These are phyloP conservation scores for Collybia nuda DNA, from an alignment of 768 basidiomycete genomes.

Conservation along the genomic window DNA sequence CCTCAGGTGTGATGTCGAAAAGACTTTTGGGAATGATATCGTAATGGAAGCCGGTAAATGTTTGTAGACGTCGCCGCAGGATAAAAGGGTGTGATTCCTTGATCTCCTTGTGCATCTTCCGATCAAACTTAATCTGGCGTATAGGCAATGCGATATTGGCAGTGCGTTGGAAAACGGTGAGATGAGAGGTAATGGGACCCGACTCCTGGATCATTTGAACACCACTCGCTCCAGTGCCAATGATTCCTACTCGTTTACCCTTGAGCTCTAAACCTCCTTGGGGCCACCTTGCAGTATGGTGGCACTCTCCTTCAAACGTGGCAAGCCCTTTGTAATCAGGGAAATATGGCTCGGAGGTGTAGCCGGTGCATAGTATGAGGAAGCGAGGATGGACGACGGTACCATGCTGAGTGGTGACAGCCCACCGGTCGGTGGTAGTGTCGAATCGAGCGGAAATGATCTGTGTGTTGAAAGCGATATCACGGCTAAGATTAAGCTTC, in stretches of 20 bases:
- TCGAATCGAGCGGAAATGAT: constrained; percentile 20
- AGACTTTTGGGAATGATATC: constrained; percentile 9
- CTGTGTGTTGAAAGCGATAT: constrained; percentile 20
- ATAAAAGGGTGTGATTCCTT: constrained; percentile 17
- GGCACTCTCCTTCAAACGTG: constrained; percentile 19
- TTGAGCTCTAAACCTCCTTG: constrained; percentile 15
- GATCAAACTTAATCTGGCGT: constrained; percentile 14
- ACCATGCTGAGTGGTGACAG: constrained; percentile 17
- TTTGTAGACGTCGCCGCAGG: constrained; percentile 18
- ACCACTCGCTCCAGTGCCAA: constrained; percentile 24
- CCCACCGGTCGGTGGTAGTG: constrained; percentile 16
- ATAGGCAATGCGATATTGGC: constrained; percentile 23
- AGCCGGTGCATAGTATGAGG: constrained; percentile 22
- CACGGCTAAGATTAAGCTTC: constrained; percentile 21
- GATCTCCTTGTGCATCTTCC: constrained; percentile 11
- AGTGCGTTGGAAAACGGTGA: constrained; percentile 28
- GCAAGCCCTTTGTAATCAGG: constrained; percentile 19
- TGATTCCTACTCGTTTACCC: constrained; percentile 24
- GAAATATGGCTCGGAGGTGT: constrained; percentile 19
- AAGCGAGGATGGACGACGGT: constrained; percentile 14
- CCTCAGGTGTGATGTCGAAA: constrained; percentile 16
- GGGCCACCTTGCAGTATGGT: constrained; percentile 24
- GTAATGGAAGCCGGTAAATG: constrained; percentile 16
- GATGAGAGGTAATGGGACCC: constrained; percentile 16
- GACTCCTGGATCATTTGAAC: constrained; percentile 24